Base-by-base conservation (phyloP, 2,329 filamentous ascomycete genomes). In the Orbilia quercus region DNA sequence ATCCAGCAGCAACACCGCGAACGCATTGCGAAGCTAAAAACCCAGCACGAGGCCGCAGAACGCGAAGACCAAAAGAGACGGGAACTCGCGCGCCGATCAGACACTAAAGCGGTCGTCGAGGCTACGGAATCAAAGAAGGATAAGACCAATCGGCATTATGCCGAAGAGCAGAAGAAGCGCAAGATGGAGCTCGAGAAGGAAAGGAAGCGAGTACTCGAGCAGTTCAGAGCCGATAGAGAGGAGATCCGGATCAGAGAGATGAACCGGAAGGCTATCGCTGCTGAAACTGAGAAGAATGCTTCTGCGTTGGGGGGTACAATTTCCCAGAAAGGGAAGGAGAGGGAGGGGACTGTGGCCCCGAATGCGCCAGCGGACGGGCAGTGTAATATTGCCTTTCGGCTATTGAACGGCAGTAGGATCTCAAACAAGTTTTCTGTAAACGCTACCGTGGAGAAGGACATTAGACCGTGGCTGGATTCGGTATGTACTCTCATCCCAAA, bases 1-100 rank as follows among this genome's bases (percentile, higher is more conserved):
- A 74, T 67, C 38, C 69, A 74, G 28, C 51, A 63, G 14, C 67
- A 72, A 28, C 69, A 67, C 60, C 60, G 69, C 18, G 69, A 74
- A 34, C 54, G 69, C 23, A 66, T 66, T 55, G 62, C 69, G 36
- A 48, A 62, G 6, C 55, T 66, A 23, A 74, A 67, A 58, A 47
- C 54, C 48, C 54, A 74, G 38, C 60, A 62, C 31, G 69, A 74
- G 40, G 69, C 69, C 38, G 69, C 60, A 7, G 69, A 74, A 58
- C 44, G 38, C 14, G 60, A 66, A 60, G 60, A 44, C 7, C 47
- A 50, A 20, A 67, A 74, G 69, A 55, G 67, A 40, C 54, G 57
- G 4, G 62, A 67, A 53, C 47, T 66, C 23, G 22, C 54, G 12
- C 54, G 60, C 31, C 45, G 69, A 34, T 48, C 53, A n/a, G 62